These are phyloP conservation scores for Leccinum ponderosum DNA, from an alignment of 1,284 basidiomycete species.

Conservation along the genomic window DNA sequence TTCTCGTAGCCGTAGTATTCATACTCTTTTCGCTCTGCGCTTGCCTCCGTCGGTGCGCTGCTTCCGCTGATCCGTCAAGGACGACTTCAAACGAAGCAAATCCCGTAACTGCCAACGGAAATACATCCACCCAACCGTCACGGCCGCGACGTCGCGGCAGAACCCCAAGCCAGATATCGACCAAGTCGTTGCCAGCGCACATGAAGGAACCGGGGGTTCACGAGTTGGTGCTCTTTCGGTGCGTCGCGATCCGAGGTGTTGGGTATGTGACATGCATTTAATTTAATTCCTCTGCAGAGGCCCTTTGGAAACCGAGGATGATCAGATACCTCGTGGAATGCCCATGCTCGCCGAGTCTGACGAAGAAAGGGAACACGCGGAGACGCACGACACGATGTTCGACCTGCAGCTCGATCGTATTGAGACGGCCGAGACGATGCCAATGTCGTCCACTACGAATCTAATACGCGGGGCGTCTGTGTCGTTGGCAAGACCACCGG, in stretches of 20 bases:
- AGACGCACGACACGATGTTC: slow-evolving; percentile 12
- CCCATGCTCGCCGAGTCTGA: slow-evolving; percentile 35
- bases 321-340: slow-evolving; percentile 30
- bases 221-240: slow-evolving; percentile 75
- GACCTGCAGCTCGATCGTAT: slow-evolving; percentile 20
- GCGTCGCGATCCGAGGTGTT: slow-evolving; percentile 11
- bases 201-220: slow-evolving; percentile 79
- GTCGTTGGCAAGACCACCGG: slow-evolving; percentile 17
- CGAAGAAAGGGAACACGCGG: slow-evolving; percentile 20
- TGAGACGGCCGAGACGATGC: slow-evolving; percentile 27
- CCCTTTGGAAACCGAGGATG: slow-evolving; percentile 36
- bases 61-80: background rate
- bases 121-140: background rate
- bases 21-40: slow-evolving; percentile 21
- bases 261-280: background rate
- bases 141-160: slow-evolving; percentile 48
- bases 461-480: slow-evolving; percentile 17
- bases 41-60: slow-evolving; percentile 21
- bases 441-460: slow-evolving; percentile 24
- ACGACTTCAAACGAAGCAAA: background rate
- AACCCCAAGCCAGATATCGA: slow-evolving; percentile 67
- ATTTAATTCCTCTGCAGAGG: slow-evolving; percentile 31
- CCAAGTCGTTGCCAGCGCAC: slow-evolving; percentile 69
- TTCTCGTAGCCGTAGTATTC: slow-evolving; percentile 25
- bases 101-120: background rate